Conservation (phyloP, 2,329 filamentous ascomycete genomes). For the Plenodomus lindquistii region DNA sequence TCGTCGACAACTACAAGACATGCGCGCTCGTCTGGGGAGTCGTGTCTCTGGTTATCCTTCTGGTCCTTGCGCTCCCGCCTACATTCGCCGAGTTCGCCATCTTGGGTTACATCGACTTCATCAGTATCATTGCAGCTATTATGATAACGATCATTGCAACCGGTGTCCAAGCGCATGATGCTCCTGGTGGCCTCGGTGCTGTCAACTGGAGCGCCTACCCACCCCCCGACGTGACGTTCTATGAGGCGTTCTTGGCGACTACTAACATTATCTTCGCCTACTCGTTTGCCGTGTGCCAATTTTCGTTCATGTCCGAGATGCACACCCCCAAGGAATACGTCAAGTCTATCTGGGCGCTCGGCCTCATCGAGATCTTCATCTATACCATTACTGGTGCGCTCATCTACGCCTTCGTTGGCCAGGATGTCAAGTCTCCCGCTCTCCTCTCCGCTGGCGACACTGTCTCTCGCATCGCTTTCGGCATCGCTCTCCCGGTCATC, state of each 20-base stretch:
- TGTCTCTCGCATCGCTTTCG: slow-evolving; percentile 72
- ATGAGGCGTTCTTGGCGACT: slow-evolving; percentile 59
- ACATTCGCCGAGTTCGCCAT: slow-evolving; percentile 68
- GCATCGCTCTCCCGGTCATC: slow-evolving; percentile 71
- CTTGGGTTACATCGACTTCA: slow-evolving; percentile 60
- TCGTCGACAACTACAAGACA: slow-evolving; percentile 59
- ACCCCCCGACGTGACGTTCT: slow-evolving; percentile 59
- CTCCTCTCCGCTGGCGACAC: slow-evolving; percentile 63
- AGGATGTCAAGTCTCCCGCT: slow-evolving; percentile 64
- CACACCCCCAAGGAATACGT: slow-evolving; percentile 65
- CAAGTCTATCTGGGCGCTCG: slow-evolving; percentile 60
- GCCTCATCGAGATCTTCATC: slow-evolving; percentile 60
- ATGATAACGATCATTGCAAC: slow-evolving; percentile 71
- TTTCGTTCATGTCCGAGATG: slow-evolving; percentile 70
- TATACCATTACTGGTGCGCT: slow-evolving; percentile 72
- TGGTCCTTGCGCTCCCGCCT: slow-evolving; percentile 63
- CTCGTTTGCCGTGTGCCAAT: slow-evolving; percentile 68
- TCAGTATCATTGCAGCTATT: slow-evolving; percentile 67
- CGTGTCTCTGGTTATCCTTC: slow-evolving; percentile 63
- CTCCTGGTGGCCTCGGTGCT: slow-evolving; percentile 32
- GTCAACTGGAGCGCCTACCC: slow-evolving; percentile 40
- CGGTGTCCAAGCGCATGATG: slow-evolving; percentile 48
- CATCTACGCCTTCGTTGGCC: slow-evolving; percentile 70
- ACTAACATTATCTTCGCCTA: slow-evolving; percentile 37
- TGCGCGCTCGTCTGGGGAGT: slow-evolving; percentile 70